A percentile compares a stretch with the other conserved stretches of the same genome.
Evolutionary conservation across 805 yeast species (phyloP).

Genomic region (Candida qinlingensis): DNA sequence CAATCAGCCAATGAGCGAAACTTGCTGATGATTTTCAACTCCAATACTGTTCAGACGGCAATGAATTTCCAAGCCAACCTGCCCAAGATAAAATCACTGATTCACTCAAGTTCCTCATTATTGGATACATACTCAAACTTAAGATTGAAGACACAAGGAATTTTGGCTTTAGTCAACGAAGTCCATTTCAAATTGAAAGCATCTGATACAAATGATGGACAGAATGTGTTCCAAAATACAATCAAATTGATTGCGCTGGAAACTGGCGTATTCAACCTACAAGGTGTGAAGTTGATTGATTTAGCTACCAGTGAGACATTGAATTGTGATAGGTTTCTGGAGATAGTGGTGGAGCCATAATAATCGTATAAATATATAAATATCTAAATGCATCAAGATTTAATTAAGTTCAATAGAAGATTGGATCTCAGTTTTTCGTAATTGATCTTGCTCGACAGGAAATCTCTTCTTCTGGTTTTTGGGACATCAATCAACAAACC

Average conservation of each 20-base stretch:
- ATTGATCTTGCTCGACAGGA: conserved; percentile 19
- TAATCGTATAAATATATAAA: neutral
- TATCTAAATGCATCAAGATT: conserved; percentile 7
- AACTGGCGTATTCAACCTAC: conserved; percentile 58
- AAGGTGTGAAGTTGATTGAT: conserved; percentile 64
- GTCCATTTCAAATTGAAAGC: conserved; percentile 50
- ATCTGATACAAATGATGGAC: conserved; percentile 32
- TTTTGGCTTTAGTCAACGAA: conserved; percentile 61
- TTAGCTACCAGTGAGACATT: conserved; percentile 57
- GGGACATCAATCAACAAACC: conserved; percentile 28
- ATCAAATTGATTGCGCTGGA: conserved; percentile 56
- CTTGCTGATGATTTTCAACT: conserved; percentile 39
- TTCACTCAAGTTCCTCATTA: conserved; percentile 21
- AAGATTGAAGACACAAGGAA: conserved; percentile 45
- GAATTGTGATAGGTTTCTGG: conserved; percentile 66
- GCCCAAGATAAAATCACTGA: conserved; percentile 22
- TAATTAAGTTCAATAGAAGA: conserved; percentile 24
- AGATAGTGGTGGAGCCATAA: conserved; percentile 43
- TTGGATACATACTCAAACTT: conserved; percentile 32
- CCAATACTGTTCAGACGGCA: conserved; percentile 10
- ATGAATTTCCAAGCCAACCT: conserved; percentile 13
- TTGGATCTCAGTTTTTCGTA: conserved; percentile 28
- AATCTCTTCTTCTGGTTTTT: conserved; percentile 25
- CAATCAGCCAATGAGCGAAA: conserved; percentile 45
- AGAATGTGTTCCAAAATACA: conserved; percentile 55